These are phyloP conservation scores for Paramyrothecium sp. DNA, from an alignment of 2,329 filamentous ascomycete species.

Conservation along the genomic window DNA sequence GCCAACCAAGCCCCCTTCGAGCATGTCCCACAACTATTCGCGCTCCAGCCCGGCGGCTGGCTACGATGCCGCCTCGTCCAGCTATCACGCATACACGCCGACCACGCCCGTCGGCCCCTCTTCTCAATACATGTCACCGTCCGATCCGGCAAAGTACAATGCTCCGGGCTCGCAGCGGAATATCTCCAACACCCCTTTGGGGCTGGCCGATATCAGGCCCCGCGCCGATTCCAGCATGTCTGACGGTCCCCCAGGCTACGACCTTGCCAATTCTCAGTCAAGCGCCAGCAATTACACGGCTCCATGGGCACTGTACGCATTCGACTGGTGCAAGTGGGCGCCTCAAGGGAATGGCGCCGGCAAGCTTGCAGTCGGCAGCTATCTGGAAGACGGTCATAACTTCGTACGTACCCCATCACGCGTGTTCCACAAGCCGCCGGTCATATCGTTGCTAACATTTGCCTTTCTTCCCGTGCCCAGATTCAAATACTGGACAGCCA, in stretches of 20 bases:
- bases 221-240: conserved; percentile 79
- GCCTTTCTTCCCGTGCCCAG: conserved; percentile 39
- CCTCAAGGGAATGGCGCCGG: conserved; percentile 78
- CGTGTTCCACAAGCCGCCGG: neutral
- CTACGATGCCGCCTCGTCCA: conserved; percentile 53
- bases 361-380: conserved; percentile 93
- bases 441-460: neutral
- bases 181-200: conserved; percentile 81
- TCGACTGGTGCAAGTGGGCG: conserved; percentile 99
- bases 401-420: conserved; percentile 61
- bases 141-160: conserved; percentile 51
- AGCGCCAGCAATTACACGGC: conserved; percentile 90
- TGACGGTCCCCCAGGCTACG: conserved; percentile 69
- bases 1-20: conserved; percentile 65
- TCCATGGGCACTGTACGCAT: conserved; percentile 93
- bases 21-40: conserved; percentile 72
- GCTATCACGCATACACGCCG: conserved; percentile 56
- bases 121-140: conserved; percentile 64
- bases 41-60: conserved; percentile 74
- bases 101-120: conserved; percentile 62
- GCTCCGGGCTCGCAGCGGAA: conserved; percentile 58
- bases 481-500: conserved; percentile 97
- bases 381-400: conserved; percentile 96
- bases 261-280: conserved; percentile 62
- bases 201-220: conserved; percentile 87